Percentiles rank a stretch among this genome's conserved stretches.
Evolutionary conservation across 2,329 filamentous ascomycete species (phyloP).

Genomic region (Beauveria pseudobassiana): DNA sequence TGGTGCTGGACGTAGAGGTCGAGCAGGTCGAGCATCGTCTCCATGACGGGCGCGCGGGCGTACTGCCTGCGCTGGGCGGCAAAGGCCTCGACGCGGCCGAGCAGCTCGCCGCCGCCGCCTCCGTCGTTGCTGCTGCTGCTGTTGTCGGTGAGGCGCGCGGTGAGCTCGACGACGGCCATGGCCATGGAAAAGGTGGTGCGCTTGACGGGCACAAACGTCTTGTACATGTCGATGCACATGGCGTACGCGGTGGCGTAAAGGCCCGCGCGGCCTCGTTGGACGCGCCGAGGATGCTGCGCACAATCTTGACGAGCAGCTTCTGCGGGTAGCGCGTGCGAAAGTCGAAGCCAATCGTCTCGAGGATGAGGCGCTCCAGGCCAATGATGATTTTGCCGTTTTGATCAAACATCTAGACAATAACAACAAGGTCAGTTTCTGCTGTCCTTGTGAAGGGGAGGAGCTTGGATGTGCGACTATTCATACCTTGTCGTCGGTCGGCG

Average conservation of each 20-base stretch:
- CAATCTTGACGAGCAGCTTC: conserved; percentile 73
- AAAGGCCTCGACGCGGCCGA: conserved; percentile 39
- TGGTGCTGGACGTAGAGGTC: conserved; percentile 88
- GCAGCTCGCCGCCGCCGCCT: conserved; percentile 21
- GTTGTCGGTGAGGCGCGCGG: conserved; percentile 56
- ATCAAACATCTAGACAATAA: conserved; percentile 65
- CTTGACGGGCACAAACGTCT: conserved; percentile 88
- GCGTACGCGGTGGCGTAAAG: conserved; percentile 63
- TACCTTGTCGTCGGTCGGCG: conserved; percentile 75
- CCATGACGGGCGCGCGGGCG: conserved; percentile 45
- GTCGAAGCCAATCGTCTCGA: conserved; percentile 90
- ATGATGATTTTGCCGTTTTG: conserved; percentile 72
- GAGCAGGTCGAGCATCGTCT: conserved; percentile 83
- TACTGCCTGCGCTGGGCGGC: conserved; percentile 40
- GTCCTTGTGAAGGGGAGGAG: not conserved
- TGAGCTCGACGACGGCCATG: conserved; percentile 73
- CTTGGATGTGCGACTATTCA: conserved; percentile 16
- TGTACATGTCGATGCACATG: conserved; percentile 83
- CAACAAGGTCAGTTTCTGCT: conserved; percentile 1
- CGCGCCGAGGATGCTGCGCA: conserved; percentile 45
- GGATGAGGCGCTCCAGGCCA: conserved; percentile 82
- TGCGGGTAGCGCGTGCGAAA: conserved; percentile 87
- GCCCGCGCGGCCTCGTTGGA: conserved; percentile 38
- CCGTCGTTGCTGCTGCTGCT: conserved; percentile 33
- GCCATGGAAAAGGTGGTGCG: conserved; percentile 81